Evolutionary conservation across 1,284 basidiomycete genomes (phyloP).

Genomic region (Cystobasidium pallidum): DNA sequence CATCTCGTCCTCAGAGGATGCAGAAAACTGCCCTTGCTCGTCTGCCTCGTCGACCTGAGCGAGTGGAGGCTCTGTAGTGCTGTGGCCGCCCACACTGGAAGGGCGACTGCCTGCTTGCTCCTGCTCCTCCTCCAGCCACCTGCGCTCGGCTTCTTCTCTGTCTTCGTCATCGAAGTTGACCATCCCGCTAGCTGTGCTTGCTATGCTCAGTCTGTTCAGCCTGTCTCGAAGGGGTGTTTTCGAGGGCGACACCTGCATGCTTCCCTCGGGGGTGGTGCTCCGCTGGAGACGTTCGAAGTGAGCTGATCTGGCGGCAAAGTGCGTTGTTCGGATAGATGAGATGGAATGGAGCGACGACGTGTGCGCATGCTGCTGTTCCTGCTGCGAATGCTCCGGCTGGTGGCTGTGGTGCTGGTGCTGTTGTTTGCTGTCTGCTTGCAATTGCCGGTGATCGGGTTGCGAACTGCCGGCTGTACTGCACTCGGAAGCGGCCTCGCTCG

Average conservation of each 20-base stretch:
- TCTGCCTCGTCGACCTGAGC: constrained; percentile 5
- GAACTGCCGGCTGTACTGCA: constrained; percentile 12
- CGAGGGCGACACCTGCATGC: constrained; percentile 35
- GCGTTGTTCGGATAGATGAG: constrained; percentile 41
- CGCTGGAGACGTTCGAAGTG: constrained; percentile 27
- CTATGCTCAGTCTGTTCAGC: constrained; percentile 26
- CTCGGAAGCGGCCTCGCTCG: constrained; percentile 13
- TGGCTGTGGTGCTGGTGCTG: constrained; percentile 28
- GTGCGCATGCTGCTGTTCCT: constrained; percentile 24
- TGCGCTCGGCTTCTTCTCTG: constrained; percentile 31
- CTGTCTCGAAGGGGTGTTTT: constrained; percentile 37
- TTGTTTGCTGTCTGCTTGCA: not conserved
- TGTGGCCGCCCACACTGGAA: not conserved
- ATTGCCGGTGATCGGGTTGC: not conserved
- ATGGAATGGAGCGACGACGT: constrained; percentile 34
- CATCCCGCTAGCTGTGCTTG: constrained; percentile 43
- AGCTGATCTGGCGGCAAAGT: constrained; percentile 26
- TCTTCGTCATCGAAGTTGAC: constrained; percentile 40
- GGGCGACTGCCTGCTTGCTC: constrained; percentile 13
- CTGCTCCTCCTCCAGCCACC: constrained; percentile 29
- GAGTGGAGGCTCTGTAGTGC: not conserved
- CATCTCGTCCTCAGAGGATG: constrained; percentile 13
- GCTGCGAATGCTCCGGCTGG: too few species aligned
- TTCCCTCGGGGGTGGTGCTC: constrained; percentile 32
- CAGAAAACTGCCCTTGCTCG: not conserved